A percentile compares a stretch with the other conserved stretches of the same genome.
Evolutionary conservation across 1,284 basidiomycete genomes (phyloP).

Genomic region (Xerocomus cyaneibrunnescens): DNA sequence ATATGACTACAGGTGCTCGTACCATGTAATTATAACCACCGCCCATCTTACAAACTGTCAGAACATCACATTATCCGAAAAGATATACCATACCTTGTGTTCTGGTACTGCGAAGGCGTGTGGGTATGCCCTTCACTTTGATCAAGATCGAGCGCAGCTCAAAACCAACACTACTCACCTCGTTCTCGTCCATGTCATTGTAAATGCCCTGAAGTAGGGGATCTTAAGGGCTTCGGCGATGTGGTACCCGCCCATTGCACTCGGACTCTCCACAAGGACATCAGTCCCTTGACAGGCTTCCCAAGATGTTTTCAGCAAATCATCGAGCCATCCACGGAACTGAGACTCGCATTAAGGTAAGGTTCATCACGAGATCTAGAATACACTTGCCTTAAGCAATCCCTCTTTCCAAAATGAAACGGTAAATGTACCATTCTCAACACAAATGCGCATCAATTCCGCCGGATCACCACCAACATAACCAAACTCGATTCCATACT

Average conservation of each 20-base stretch:
- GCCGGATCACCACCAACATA: slow-evolving; percentile 96
- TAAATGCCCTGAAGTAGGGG: slow-evolving; percentile 92
- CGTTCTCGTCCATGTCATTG: slow-evolving; percentile 82
- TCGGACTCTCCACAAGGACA: slow-evolving; percentile 91
- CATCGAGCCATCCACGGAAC: slow-evolving; percentile 98
- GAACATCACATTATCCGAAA: slow-evolving; percentile 6
- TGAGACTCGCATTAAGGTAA: slow-evolving; percentile 33
- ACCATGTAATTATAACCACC: slow-evolving; percentile 98
- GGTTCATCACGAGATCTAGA: neutral
- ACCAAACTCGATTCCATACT: slow-evolving; percentile 92
- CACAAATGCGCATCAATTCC: slow-evolving; percentile 91
- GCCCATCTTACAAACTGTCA: slow-evolving; percentile 65
- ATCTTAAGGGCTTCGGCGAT: slow-evolving; percentile 93
- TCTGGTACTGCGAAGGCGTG: slow-evolving; percentile 98
- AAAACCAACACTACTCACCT: slow-evolving; percentile 41
- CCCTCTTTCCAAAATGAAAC: slow-evolving; percentile 92
- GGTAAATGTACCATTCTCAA: slow-evolving; percentile 96
- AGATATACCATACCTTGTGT: slow-evolving; percentile 54
- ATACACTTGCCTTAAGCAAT: slow-evolving; percentile 68
- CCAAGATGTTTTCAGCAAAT: slow-evolving; percentile 92
- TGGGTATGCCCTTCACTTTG: slow-evolving; percentile 75
- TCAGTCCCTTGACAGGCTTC: slow-evolving; percentile 94
- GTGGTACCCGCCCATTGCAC: slow-evolving; percentile 98
- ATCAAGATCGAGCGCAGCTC: slow-evolving; percentile 1
- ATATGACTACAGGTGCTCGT: slow-evolving; percentile 18